Base-by-base conservation (phyloP, 495 filamentous ascomycete species). In the Aspergillus steynii region DNA sequence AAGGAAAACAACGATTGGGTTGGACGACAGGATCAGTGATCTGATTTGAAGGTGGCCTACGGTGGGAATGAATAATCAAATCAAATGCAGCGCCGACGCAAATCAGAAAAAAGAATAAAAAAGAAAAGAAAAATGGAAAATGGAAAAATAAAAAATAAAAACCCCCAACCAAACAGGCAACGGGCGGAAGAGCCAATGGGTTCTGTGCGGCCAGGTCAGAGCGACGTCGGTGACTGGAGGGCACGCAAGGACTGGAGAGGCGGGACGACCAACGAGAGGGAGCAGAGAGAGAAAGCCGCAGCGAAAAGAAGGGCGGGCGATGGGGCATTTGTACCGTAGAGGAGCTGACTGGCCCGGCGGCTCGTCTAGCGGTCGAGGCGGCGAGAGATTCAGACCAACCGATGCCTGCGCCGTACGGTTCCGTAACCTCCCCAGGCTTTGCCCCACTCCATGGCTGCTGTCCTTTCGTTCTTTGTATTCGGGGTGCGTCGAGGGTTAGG, bases 241-340 rank as follows among this genome's bases (percentile, higher is more conserved):
- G 59, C 59, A 65, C 58, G 64, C 67, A 68, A 65, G 65, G 68
- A 64, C 64, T 65, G 63, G 70, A 71, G 66, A 67, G 65, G 64
- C 61, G 63, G 73, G 76, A 75, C 68, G 71, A 76, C 75, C 77
- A 80, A 80, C 77, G 75, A 80, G 77, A 78, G 68, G 65, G 65
- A 74, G 74, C 75, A 77, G 74, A 74, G 66, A 68, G 67, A 71
- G 65, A 71, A 78, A 73, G 71, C 67, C 69, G 72, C 67, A 70
- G 64, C 64, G 65, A 69, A 51, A 54, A 75, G 72, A 72, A 77
- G 73, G 68, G 74, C 71, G 75, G 73, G 71, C 64, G 75, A 79
- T 77, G 75, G 76, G 72, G 77, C 74, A 79, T 78, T 78, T 81
- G 75, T 80, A 79, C 67, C 62, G 63, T 58, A 55, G 48, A 65